phyloP scores from a whole-genome alignment of 768 basidiomycete species.

The Tylopilus plumbeoviolaceoides region DNA sequence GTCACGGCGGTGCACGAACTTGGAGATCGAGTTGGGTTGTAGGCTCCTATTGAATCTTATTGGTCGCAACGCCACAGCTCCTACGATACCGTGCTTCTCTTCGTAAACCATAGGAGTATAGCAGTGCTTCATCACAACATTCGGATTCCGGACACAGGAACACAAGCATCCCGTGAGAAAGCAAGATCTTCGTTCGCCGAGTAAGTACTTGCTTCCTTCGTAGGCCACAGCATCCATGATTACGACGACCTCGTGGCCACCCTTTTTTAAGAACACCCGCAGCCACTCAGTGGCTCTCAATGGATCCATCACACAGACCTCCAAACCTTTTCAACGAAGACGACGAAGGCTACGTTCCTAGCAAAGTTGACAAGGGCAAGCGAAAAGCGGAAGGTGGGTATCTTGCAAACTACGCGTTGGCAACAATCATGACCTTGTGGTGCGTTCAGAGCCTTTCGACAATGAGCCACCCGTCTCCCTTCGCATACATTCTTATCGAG shows the following conservation, averaged over 20 bases:
- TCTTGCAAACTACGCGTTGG: background rate
- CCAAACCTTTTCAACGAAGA: constrained; percentile 8
- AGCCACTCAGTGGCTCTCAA: background rate
- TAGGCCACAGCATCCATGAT: constrained; percentile 9
- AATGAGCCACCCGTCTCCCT: background rate
- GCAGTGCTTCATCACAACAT: too few relatives aligned
- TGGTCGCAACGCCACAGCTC: too few relatives aligned
- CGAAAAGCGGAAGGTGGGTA: constrained; percentile 15
- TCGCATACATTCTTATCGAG: background rate
- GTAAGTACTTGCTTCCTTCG: constrained; percentile 6
- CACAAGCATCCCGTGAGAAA: constrained; percentile 2
- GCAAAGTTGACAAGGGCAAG: constrained; percentile 17
- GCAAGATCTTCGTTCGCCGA: constrained; percentile 11
- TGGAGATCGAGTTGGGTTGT: too few relatives aligned
- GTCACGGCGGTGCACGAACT: too few relatives aligned
- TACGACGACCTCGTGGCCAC: constrained; percentile 5
- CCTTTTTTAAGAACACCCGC: constrained; percentile 6
- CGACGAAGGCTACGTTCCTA: background rate
- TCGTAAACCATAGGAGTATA: too few relatives aligned
- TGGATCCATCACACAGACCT: constrained; percentile 9
- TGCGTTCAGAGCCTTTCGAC: constrained; percentile 10
- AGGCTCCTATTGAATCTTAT: too few relatives aligned
- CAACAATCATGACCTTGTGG: background rate
- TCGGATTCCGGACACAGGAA: too few relatives aligned
- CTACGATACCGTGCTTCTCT: too few relatives aligned